A percentile compares a stretch with the other conserved stretches of the same genome.
These are phyloP conservation scores for Starmerella asiatica DNA, from an alignment of 805 yeast species.

Conservation along the genomic window DNA sequence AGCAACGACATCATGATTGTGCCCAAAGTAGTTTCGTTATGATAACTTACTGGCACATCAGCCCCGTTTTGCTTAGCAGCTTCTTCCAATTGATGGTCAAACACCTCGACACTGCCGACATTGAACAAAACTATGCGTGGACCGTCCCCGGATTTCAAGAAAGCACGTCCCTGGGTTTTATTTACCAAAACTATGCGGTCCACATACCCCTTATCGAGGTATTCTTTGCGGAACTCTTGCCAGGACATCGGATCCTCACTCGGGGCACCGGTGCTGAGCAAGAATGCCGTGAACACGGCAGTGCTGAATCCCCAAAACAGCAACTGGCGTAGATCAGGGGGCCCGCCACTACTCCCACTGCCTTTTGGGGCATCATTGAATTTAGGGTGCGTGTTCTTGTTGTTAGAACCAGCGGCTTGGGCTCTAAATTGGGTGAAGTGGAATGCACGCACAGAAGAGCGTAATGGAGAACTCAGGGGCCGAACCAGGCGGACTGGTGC, in stretches of 20 bases:
- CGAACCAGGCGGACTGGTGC: too few relatives aligned
- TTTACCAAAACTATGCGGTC: conserved; percentile 62
- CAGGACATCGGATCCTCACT: conserved; percentile 49
- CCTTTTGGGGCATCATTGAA: conserved; percentile 6
- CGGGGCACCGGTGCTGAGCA: conserved; percentile 3
- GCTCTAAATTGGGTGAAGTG: too few relatives aligned
- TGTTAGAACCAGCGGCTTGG: too few relatives aligned
- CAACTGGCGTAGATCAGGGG: conserved; percentile 17
- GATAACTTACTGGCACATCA: conserved; percentile 67
- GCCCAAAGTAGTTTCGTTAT: conserved; percentile 53
- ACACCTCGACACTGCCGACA: conserved; percentile 79
- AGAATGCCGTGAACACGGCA: conserved; percentile 15
- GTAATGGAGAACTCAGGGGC: too few relatives aligned
- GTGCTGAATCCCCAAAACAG: conserved; percentile 18
- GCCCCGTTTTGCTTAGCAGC: conserved; percentile 61
- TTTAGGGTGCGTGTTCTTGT: not conserved
- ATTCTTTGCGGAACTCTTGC: conserved; percentile 75
- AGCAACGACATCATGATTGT: conserved; percentile 57
- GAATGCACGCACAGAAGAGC: too few relatives aligned
- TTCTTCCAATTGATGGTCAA: conserved; percentile 63
- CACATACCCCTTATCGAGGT: conserved; percentile 67
- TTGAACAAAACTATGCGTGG: conserved; percentile 44
- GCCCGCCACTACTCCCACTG: too few relatives aligned
- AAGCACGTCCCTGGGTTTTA: conserved; percentile 59
- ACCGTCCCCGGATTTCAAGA: conserved; percentile 34